These are phyloP conservation scores for Cotoneaster glaucophyllus DNA, from an alignment of 306 rosid genomes.

Conservation along the genomic window DNA sequence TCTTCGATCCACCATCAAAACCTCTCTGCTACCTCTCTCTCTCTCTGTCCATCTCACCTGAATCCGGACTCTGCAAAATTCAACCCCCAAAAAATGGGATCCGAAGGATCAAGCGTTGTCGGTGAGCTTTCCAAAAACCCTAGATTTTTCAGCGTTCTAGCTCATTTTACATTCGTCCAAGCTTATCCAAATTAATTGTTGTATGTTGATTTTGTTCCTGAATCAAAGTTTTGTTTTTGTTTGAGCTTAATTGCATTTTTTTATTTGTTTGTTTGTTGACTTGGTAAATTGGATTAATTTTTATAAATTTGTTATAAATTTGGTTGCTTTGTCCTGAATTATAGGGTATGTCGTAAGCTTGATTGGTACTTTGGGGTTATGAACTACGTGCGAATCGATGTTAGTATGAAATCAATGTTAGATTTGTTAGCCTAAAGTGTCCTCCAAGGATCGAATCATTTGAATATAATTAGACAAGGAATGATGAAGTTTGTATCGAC, in stretches of 20 bases:
- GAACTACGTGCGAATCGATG: neutral
- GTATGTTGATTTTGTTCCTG: neutral
- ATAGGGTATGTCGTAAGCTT: neutral
- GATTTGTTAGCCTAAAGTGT: neutral
- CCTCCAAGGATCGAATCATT: neutral
- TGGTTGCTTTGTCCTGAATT: neutral
- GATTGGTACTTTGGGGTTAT: neutral
- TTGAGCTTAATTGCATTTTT: neutral
- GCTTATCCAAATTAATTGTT: neutral
- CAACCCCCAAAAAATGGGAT: slow-evolving; percentile 43
- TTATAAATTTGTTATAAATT: neutral
- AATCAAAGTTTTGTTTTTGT: neutral
- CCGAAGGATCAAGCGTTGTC: slow-evolving; percentile 76
- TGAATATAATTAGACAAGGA: neutral
- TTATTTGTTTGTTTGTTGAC: neutral
- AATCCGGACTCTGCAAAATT: slow-evolving; percentile 6
- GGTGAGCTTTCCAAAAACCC: slow-evolving; percentile 39
- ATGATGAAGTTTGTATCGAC: neutral
- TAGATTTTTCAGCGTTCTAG: neutral
- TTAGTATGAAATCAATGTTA: neutral
- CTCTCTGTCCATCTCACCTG: slow-evolving; percentile 1
- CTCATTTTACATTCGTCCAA: neutral
- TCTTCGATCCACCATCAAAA: neutral
- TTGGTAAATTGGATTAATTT: neutral
- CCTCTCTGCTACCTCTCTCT: neutral